A percentile compares a stretch with the other conserved stretches of the same genome.
Conservation (phyloP, 2,329 filamentous ascomycete genomes). For the Alternaria brassicicola region DNA sequence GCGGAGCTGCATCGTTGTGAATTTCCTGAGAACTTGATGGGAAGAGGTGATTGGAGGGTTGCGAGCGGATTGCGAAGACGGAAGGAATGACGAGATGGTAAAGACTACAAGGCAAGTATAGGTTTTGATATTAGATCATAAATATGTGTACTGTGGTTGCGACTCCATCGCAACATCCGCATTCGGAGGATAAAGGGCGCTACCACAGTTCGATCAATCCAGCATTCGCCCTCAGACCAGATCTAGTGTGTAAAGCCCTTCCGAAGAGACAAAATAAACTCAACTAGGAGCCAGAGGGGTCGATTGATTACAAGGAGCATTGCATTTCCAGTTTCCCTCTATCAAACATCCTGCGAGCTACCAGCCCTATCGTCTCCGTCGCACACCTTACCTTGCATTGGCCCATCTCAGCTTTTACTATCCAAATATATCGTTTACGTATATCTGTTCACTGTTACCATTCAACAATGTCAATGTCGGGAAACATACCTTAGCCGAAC, state of each 20-base stretch:
- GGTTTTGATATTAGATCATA: not conserved
- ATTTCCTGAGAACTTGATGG: not conserved
- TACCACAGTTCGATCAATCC: not conserved
- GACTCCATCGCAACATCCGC: not conserved
- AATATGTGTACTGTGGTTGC: not conserved
- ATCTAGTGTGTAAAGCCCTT: not conserved
- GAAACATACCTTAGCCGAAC: not conserved
- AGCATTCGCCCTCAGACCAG: not conserved
- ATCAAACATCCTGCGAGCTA: not conserved
- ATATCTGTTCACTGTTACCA: not conserved
- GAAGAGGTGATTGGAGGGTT: not conserved
- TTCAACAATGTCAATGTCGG: not conserved
- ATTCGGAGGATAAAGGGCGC: not conserved
- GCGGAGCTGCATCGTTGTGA: slow-evolving; percentile 12
- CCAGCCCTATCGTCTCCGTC: not conserved
- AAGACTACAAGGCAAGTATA: not conserved
- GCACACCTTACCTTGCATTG: too few species aligned
- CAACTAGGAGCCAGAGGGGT: too few species aligned
- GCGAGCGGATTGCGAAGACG: too few species aligned
- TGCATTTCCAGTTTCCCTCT: not conserved
- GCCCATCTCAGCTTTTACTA: not conserved
- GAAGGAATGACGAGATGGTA: fast-evolving
- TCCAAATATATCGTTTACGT: fast-evolving
- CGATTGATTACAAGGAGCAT: not conserved
- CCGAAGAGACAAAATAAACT: not conserved